Evolutionary conservation across 345 rosid genomes (phyloP).

Genomic region (Cardamine occulta): DNA sequence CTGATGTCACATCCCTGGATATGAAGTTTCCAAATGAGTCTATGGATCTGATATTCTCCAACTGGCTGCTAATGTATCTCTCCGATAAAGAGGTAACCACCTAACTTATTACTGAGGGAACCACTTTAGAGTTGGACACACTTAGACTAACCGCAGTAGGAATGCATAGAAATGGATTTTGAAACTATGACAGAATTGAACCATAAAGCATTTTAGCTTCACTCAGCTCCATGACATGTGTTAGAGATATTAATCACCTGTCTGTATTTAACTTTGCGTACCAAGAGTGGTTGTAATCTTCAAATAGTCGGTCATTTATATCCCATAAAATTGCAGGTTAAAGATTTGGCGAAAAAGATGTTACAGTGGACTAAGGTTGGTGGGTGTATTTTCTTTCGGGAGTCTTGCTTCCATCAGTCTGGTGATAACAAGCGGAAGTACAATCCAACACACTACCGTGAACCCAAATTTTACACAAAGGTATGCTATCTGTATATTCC

Average conservation of each 20-base stretch:
- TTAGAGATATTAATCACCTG: constrained; percentile 1
- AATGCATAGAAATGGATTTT: background rate
- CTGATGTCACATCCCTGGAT: constrained; percentile 83
- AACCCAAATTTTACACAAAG: constrained; percentile 94
- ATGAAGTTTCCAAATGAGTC: constrained; percentile 66
- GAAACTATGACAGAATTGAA: background rate
- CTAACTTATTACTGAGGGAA: background rate
- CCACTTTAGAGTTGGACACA: background rate
- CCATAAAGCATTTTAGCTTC: constrained; percentile 3
- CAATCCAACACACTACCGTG: constrained; percentile 96
- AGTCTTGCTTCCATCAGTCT: constrained; percentile 96
- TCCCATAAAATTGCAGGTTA: constrained; percentile 56
- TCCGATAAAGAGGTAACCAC: constrained; percentile 77
- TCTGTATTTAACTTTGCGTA: background rate
- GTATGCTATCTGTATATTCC: constrained; percentile 42
- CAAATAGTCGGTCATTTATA: background rate
- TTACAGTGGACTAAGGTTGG: constrained; percentile 88
- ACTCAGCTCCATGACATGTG: background rate
- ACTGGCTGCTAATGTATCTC: constrained; percentile 98
- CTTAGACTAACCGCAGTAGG: background rate
- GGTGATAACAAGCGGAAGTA: constrained; percentile 81
- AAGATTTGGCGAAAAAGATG: constrained; percentile 75
- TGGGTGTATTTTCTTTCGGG: constrained; percentile 89
- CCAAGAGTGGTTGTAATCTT: background rate
- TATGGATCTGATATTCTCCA: constrained; percentile 82